These are phyloP conservation scores for Tephrocybe sp. DNA, from an alignment of 768 basidiomycete species.

Conservation along the genomic window DNA sequence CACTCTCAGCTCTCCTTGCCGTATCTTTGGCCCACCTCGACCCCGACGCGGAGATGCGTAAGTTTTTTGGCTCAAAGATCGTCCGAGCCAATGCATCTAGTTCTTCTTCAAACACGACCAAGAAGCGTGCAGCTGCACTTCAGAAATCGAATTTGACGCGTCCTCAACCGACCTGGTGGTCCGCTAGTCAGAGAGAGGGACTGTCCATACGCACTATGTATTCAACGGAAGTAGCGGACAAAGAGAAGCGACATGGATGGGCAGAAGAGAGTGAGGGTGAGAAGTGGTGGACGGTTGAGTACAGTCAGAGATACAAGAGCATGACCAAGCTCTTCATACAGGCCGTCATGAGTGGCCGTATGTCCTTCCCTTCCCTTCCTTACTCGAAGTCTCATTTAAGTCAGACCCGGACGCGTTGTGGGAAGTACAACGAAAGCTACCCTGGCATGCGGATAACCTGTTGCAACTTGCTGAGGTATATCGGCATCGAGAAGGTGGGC, in stretches of 20 bases:
- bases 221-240: conserved; percentile 50
- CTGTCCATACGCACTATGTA: conserved; percentile 62
- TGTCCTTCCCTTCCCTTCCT: conserved; percentile 21
- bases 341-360: conserved; percentile 81
- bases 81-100: conserved; percentile 55
- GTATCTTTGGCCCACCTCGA: conserved; percentile 86
- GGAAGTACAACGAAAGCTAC: conserved; percentile 70
- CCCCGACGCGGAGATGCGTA: conserved; percentile 85
- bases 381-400: not conserved
- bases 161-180: conserved; percentile 76
- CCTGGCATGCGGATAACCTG: conserved; percentile 93
- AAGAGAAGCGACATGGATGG: conserved; percentile 39
- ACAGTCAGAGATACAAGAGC: conserved; percentile 81
- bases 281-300: conserved; percentile 89
- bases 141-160: conserved; percentile 75
- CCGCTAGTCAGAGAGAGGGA: conserved; percentile 68
- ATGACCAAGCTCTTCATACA: conserved; percentile 80
- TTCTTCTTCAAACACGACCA: conserved; percentile 28
- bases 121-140: conserved; percentile 25
- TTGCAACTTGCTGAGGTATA: conserved; percentile 85
- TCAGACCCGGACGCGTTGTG: conserved; percentile 80
- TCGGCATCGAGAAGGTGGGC: conserved; percentile 81
- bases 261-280: conserved; percentile 46
- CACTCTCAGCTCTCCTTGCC: conserved; percentile 58
- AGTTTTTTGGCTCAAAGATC: conserved; percentile 93